Evolutionary conservation across 2,329 filamentous ascomycete species (phyloP), one percentile per base, ranked within the genome.

Genomic region (Phialophora macrospora): DNA sequence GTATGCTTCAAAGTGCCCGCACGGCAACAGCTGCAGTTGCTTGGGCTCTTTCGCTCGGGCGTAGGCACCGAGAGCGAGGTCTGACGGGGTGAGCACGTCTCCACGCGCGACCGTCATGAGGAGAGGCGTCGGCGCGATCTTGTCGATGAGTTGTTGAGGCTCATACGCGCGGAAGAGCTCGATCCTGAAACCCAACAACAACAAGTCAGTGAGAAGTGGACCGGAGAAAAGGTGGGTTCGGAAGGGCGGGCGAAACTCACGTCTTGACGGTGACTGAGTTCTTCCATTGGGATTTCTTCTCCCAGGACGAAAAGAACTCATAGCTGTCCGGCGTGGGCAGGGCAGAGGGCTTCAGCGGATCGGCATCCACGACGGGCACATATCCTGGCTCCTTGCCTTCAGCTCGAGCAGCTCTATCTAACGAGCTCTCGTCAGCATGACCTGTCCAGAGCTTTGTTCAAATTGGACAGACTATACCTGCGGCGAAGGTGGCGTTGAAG

Each of bases 1-100:
- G 60, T 79, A 80, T 11, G 65, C 73, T 63, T 79, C 78, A 69
- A 80, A 80, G 72, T 80, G 79, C 2, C 76, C 78, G n/a, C 76
- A 74, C 8, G 74, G 71, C 26, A 80, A 59, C 22, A 78, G 68
- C 12, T 75, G 70, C 55, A 81, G 69, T 62, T 78, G 70, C 68
- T 81, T 81, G 20, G 78, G 78, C 68, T 80, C 78, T 32, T 69
- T 62, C 1, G 78, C 79, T 6, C 73, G 71, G n/a, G 70, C 67
- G 63, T 74, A 80, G 12, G 78, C 75, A 52, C 73, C 74, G 7
- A 80, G 63, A n/a, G 75, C 70, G 6, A 79, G 55, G 62, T 78
- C 75, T 5, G 74, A 71, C 2, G 75, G 73, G 6, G 74, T 75
- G 8, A 79, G 58, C 34, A 74, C 70, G 63, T 80, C 77, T n/a